phyloP scores from a whole-genome alignment of 768 basidiomycete genomes.

The Gloeopeniophorella convolvens region DNA sequence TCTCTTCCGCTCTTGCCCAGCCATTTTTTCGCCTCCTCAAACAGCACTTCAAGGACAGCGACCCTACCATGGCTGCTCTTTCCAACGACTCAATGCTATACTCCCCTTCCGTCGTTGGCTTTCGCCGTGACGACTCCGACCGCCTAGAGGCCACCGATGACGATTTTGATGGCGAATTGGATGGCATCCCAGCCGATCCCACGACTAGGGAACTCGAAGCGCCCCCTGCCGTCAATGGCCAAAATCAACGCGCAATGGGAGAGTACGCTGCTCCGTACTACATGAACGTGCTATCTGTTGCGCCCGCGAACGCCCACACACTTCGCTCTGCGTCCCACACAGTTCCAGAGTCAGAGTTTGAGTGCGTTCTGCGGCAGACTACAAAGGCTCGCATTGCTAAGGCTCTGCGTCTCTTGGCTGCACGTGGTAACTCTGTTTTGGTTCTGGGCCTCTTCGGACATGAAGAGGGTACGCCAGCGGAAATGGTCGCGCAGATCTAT shows the following conservation, averaged over 20 bases:
- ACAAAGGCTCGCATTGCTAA: slow-evolving; percentile 12
- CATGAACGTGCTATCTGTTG: slow-evolving; percentile 18
- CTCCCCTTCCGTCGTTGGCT: slow-evolving; percentile 15
- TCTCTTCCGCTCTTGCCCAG: slow-evolving; percentile 5
- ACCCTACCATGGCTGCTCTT: background rate
- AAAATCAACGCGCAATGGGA: slow-evolving; percentile 18
- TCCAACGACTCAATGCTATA: slow-evolving; percentile 16
- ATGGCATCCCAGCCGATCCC: slow-evolving; percentile 21
- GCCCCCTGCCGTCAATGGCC: slow-evolving; percentile 16
- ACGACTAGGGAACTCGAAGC: slow-evolving; percentile 16
- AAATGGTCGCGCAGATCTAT: slow-evolving; percentile 14
- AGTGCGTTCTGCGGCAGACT: slow-evolving; percentile 7
- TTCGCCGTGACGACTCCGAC: slow-evolving; percentile 20
- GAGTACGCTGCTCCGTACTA: slow-evolving; percentile 19
- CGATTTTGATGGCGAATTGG: slow-evolving; percentile 18
- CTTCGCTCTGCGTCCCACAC: background rate
- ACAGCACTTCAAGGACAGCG: background rate
- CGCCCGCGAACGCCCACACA: background rate
- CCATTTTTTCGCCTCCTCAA: slow-evolving; percentile 8
- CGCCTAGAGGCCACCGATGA: slow-evolving; percentile 9
- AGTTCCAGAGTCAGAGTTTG: background rate
- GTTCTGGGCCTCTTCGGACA: slow-evolving; percentile 15
- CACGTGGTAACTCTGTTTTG: slow-evolving; percentile 11
- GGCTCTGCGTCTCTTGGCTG: slow-evolving; percentile 10
- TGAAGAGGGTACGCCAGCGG: slow-evolving; percentile 11